Evolutionary conservation across 106 monocot species (phyloP).

Genomic region (Acorus calamus): DNA sequence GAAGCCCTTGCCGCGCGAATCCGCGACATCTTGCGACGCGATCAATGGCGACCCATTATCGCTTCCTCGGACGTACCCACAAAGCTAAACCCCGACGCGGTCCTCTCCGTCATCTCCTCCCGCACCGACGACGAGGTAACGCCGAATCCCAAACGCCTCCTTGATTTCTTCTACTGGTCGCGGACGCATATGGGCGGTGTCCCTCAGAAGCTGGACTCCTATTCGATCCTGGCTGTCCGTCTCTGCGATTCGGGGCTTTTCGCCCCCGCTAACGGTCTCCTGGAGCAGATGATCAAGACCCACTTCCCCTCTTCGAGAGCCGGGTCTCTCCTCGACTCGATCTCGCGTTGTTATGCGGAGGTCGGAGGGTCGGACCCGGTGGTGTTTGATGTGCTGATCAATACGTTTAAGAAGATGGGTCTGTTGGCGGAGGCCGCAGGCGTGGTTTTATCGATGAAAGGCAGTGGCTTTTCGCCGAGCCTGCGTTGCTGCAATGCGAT

Average conservation of each 20-base stretch:
- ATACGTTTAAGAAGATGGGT: constrained; percentile 53
- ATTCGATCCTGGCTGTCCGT: constrained; percentile 31
- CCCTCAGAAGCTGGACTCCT: constrained; percentile 33
- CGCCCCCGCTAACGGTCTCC: constrained; percentile 29
- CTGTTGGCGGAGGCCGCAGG: constrained; percentile 35
- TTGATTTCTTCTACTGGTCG: constrained; percentile 75
- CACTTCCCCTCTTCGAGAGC: constrained; percentile 9
- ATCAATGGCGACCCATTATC: constrained; percentile 23
- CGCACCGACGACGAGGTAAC: not conserved
- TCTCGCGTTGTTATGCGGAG: constrained; percentile 6
- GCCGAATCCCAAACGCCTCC: constrained; percentile 20
- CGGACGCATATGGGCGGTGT: constrained; percentile 11
- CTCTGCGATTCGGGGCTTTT: constrained; percentile 37
- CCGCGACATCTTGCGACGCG: constrained; percentile 14
- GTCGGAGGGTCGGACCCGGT: constrained; percentile 2
- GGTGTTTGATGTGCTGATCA: constrained; percentile 55
- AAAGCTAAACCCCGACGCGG: constrained; percentile 19
- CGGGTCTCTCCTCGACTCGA: constrained; percentile 15
- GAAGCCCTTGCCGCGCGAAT: constrained; percentile 10
- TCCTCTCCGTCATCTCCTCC: constrained; percentile 11
- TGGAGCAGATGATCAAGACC: constrained; percentile 42
- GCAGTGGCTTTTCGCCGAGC: constrained; percentile 24
- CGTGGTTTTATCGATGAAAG: constrained; percentile 54
- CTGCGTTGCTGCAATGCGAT: constrained; percentile 65
- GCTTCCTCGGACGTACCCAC: constrained; percentile 17